Percentiles rank a stretch among this genome's conserved stretches.
Evolutionary conservation across 1,284 basidiomycete genomes (phyloP).

Genomic region (Pascua sp.): DNA sequence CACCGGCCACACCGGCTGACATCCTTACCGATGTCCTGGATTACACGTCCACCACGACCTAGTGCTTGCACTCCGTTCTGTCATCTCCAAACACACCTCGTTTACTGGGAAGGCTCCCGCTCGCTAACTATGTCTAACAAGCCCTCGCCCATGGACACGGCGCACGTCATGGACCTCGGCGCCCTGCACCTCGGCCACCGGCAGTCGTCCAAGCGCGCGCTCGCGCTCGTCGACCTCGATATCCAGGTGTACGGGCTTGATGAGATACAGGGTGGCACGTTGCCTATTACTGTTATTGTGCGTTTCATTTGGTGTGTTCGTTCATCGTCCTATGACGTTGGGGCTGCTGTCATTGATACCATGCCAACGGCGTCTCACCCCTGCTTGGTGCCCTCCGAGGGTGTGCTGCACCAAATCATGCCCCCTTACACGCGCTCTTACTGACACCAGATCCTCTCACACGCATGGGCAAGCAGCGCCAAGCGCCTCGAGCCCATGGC

Average conservation of each 20-base stretch:
- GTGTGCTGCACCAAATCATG: no score
- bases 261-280: slow-evolving; percentile 27
- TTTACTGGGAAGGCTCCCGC: no score
- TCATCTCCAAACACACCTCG: no score
- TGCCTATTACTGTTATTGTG: slow-evolving; percentile 32
- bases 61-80: no score
- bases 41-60: no score
- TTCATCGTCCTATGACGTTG: no score
- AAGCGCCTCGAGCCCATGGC: slow-evolving; percentile 36
- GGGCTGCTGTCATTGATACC: no score
- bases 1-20: no score
- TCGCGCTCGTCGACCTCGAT: slow-evolving; percentile 31
- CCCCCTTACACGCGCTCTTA: background rate
- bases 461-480: slow-evolving; percentile 36
- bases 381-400: no score
- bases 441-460: slow-evolving; percentile 32
- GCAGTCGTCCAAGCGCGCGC: slow-evolving; percentile 1
- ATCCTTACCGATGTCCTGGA: no score
- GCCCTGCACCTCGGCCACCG: slow-evolving; percentile 24
- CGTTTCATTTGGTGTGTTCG: no score
- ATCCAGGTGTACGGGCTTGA: slow-evolving; percentile 37
- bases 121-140: background rate
- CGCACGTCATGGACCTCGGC: slow-evolving; percentile 26
- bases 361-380: no score
- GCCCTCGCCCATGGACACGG: slow-evolving; percentile 6